These are phyloP conservation scores for Yamadazyma pseudoaaseri DNA, from an alignment of 1,139 yeast genomes.

Conservation along the genomic window DNA sequence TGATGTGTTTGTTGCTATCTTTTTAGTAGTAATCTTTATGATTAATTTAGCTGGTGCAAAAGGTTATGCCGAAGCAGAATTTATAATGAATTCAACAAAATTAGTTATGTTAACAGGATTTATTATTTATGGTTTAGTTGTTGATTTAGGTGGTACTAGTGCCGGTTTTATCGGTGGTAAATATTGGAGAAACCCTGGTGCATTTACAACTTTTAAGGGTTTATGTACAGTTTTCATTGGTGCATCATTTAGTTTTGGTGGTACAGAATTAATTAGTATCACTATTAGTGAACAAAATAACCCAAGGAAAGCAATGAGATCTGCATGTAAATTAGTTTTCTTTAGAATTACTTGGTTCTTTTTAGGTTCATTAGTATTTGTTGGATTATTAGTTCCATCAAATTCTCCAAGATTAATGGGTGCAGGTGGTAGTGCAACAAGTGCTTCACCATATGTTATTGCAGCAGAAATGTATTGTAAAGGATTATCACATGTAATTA, in stretches of 20 bases:
- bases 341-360: slow-evolving; percentile 38
- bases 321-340: slow-evolving; percentile 42
- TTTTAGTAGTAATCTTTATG: slow-evolving; percentile 31
- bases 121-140: slow-evolving; percentile 38
- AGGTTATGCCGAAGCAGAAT: slow-evolving; percentile 48
- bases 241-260: slow-evolving; percentile 39
- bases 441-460: slow-evolving; percentile 46
- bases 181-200: slow-evolving; percentile 46
- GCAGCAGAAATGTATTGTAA: slow-evolving; percentile 41
- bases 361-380: slow-evolving; percentile 40
- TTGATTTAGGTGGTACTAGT: slow-evolving; percentile 41
- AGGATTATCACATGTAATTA: slow-evolving; percentile 41
- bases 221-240: slow-evolving; percentile 39
- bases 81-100: slow-evolving; percentile 36
- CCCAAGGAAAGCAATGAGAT: slow-evolving; percentile 40
- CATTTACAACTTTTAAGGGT: slow-evolving; percentile 39
- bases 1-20: slow-evolving; percentile 40
- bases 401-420: slow-evolving; percentile 41
- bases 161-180: slow-evolving; percentile 45
- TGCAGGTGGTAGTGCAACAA: slow-evolving; percentile 31
- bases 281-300: slow-evolving; percentile 42
- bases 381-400: slow-evolving; percentile 44
- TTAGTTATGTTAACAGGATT: slow-evolving; percentile 39
- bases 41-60: slow-evolving; percentile 41
- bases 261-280: slow-evolving; percentile 41